A percentile compares a stretch with the other conserved stretches of the same genome.
phyloP scores from a whole-genome alignment of 2,329 filamentous ascomycete species.

The Truncatella angustata region DNA sequence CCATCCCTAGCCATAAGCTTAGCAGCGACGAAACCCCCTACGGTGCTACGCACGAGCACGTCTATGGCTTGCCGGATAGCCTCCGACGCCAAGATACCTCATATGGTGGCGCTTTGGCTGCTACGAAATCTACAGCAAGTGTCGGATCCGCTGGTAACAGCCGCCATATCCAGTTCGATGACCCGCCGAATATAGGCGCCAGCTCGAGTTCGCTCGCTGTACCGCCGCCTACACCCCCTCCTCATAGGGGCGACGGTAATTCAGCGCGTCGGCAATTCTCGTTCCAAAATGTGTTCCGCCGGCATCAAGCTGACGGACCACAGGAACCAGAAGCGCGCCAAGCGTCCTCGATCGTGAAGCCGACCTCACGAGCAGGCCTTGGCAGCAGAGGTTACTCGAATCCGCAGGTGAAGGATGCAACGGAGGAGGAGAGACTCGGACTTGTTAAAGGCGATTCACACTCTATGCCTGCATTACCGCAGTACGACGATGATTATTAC shows the following conservation, averaged over 20 bases:
- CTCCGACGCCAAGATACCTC: conserved; percentile 40
- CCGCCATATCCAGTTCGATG: conserved; percentile 47
- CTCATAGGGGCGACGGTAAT: conserved; percentile 39
- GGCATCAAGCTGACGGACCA: conserved; percentile 39
- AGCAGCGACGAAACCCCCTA: conserved; percentile 40
- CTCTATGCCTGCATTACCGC: conserved; percentile 32
- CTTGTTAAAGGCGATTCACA: conserved; percentile 72
- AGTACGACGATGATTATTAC: conserved; percentile 33
- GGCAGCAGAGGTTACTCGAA: conserved; percentile 40
- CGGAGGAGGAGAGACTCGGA: conserved; percentile 80
- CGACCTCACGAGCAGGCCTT: conserved; percentile 31
- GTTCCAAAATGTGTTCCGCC: conserved; percentile 80
- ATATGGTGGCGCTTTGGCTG: conserved; percentile 45
- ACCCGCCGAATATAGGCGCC: conserved; percentile 38
- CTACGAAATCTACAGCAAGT: conserved; percentile 27
- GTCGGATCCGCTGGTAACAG: conserved; percentile 39
- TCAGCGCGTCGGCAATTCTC: conserved; percentile 78
- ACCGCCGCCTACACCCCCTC: conserved; percentile 59
- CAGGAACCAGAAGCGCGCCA: conserved; percentile 24
- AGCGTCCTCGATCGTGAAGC: conserved; percentile 21
- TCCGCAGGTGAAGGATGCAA: conserved; percentile 51
- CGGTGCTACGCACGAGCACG: conserved; percentile 39
- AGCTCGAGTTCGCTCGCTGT: conserved; percentile 38
- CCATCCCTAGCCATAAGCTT: conserved; percentile 45
- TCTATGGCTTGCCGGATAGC: conserved; percentile 47